Base-by-base conservation (phyloP, 345 rosid genomes). In the Mercurialis annua region DNA sequence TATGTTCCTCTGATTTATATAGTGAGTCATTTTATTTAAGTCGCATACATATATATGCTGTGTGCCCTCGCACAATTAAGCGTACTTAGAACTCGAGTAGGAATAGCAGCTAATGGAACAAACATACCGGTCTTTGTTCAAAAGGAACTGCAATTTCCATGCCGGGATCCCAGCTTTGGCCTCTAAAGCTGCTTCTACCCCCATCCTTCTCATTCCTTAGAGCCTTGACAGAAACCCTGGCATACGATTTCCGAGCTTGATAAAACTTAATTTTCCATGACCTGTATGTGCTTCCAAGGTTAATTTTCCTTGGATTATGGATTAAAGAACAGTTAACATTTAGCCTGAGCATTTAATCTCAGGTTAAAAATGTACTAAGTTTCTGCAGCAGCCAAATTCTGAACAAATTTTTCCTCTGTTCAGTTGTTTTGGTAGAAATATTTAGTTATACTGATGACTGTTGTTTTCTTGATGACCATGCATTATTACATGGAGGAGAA, bases 111-210 rank as follows among this genome's bases (percentile, higher is more conserved):
- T 5, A 6, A 42, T 14, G 29, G 10, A 31, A 21, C 23, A 30
- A 49, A 82, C 89, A 54, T 71, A 89, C 98, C 68, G 97, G 97
- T 58, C 97, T 82, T 81, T 93, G 97, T 69, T 93, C 98, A 21
- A 82, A 89, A 36, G 97, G 98, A 65, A 93, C 97, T 73, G 78
- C 81, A 50, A 87, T 86, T 77, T 93, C 98, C 10, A 82, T 78
- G 70, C 92, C 87, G 0, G 97, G 97, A 24, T 93, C 85, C 98
- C 97, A 93, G 70, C 88, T 87, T 65, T 73, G 80, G 55, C 90
- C 92, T 1, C 86, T 78, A 27, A 78, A 84, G 71, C 87, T 80
- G 69, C 87, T 75, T 66, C 80, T 66, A 29, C 89, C 75, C 0
- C 88, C 92, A 30, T 68, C 73, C 10, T 73, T 78, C 73, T 87